These are phyloP conservation scores for Silybum marianum DNA, from an alignment of 129 eudicot genomes.

Conservation along the genomic window DNA sequence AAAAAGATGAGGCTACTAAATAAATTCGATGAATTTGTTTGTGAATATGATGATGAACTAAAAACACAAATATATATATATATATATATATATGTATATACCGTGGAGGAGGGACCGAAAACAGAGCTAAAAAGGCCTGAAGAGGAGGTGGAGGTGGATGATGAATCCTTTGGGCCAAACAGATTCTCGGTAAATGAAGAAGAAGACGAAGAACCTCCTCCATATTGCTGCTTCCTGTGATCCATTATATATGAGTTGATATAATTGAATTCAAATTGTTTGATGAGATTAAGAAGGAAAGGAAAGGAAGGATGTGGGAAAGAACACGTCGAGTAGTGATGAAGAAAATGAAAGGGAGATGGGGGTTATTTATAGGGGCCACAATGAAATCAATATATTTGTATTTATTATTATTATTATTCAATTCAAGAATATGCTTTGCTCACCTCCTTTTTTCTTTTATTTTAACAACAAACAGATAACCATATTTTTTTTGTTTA, in stretches of 20 bases:
- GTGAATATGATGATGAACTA: neutral
- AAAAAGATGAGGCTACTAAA: neutral
- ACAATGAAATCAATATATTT: neutral
- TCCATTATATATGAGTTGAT: slow-evolving; percentile 41
- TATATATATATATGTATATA: no score
- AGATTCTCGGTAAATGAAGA: slow-evolving; percentile 67
- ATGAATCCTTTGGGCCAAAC: slow-evolving; percentile 76
- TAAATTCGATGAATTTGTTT: neutral
- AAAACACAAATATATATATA: slow-evolving; percentile 2
- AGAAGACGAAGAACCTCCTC: slow-evolving; percentile 33
- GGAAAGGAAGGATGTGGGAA: neutral
- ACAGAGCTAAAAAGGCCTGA: slow-evolving; percentile 63
- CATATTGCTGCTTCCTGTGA: slow-evolving; percentile 46
- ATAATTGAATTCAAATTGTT: neutral
- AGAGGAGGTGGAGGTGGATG: slow-evolving; percentile 47
- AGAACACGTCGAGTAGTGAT: slow-evolving; percentile 19
- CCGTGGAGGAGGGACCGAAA: slow-evolving; percentile 78
- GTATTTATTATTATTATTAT: neutral
- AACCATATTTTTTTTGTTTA: no score
- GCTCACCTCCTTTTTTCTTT: neutral
- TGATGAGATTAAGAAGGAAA: neutral
- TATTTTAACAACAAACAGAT: no score
- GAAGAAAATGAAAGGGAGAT: slow-evolving; percentile 35
- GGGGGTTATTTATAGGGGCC: slow-evolving; percentile 39
- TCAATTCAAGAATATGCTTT: slow-evolving; percentile 23